Evolutionary conservation across 2,329 filamentous ascomycete species (phyloP).

Genomic region (Penicillium hesseltinei): DNA sequence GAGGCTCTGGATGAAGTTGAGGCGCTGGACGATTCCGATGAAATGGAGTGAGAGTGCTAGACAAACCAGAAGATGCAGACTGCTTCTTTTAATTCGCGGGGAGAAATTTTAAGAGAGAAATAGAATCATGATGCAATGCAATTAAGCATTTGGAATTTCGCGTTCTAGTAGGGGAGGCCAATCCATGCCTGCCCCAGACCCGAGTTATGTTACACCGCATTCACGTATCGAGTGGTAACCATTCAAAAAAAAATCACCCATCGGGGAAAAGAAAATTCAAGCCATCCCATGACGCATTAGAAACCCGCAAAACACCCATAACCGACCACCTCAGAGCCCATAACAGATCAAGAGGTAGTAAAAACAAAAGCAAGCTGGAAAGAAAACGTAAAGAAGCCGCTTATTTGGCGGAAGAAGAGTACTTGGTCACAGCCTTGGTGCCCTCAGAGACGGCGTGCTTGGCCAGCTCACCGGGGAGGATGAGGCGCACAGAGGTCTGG

Average conservation of each 20-base stretch:
- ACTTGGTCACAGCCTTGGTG: slow-evolving; percentile 99
- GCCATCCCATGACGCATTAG: slow-evolving; percentile 52
- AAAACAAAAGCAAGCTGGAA: slow-evolving; percentile 45
- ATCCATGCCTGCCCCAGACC: slow-evolving; percentile 36
- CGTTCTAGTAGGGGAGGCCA: slow-evolving; percentile 36
- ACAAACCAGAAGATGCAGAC: neutral
- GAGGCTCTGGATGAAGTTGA: slow-evolving; percentile 88
- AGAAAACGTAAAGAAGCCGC: slow-evolving; percentile 57
- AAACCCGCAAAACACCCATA: slow-evolving; percentile 47
- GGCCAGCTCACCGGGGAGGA: slow-evolving; percentile 96
- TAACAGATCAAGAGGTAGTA: slow-evolving; percentile 43
- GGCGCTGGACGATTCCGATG: slow-evolving; percentile 66
- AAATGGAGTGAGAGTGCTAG: slow-evolving; percentile 35
- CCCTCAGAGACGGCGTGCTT: slow-evolving; percentile 99
- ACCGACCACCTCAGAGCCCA: slow-evolving; percentile 46
- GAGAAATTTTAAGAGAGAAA: neutral
- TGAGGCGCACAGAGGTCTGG: slow-evolving; percentile 96
- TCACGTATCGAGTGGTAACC: slow-evolving; percentile 42
- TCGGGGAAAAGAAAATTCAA: slow-evolving; percentile 41
- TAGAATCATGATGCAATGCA: slow-evolving; percentile 24
- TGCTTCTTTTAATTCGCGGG: neutral
- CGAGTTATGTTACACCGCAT: slow-evolving; percentile 49
- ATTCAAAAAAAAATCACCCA: slow-evolving; percentile 43
- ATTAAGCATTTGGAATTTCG: slow-evolving; percentile 37
- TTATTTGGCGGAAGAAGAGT: slow-evolving; percentile 99